Base-by-base conservation (phyloP, 495 filamentous ascomycete genomes). In the Penicillium canariense region DNA sequence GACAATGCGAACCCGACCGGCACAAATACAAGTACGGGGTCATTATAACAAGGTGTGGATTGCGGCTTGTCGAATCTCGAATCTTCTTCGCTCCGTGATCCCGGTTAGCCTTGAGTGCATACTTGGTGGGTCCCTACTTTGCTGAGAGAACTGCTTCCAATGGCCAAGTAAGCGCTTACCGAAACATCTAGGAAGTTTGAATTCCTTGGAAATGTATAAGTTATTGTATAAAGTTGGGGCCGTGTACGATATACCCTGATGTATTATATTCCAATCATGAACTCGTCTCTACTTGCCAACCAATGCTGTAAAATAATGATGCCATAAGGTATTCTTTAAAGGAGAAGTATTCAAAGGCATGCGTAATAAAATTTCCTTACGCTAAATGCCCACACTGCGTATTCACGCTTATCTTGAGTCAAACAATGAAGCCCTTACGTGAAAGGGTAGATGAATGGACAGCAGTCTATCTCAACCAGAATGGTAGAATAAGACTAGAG, bases 211-310 rank as follows among this genome's bases (percentile, higher is more conserved):
- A 14, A 18, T n/a, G 17, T 25, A 15, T 25, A 18, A 15, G 14
- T 12, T 53, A 15, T 53, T 50, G 44, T 62, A 56, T 27, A 54
- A 45, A 52, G 20, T 18, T n/a, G n/a, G 30, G 32, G 39, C 10
- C 30, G 25, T 58, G 59, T 59, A 62, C 59, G 48, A 59, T 59
- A 56, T 52, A 48, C 32, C 52, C 26, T 51, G 32, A 43, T 59
- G 58, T 61, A 61, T 53, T 48, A 52, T 61, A 61, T 38, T 28
- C 38, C 28, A 48, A 42, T 15, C 30, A 54, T 14, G 38, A 42
- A 42, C 38, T 47, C 48, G 43, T 51, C 48, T 54, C 50, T 57
- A 17, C 52, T n/a, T n/a, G n/a, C n/a, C n/a, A n/a, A n/a, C n/a
- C n/a, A n/a, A n/a, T n/a, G n/a, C n/a, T n/a, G n/a, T n/a, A n/a